Base-by-base conservation (phyloP, 2,329 filamentous ascomycete species). In the Talaromyces sp. region DNA sequence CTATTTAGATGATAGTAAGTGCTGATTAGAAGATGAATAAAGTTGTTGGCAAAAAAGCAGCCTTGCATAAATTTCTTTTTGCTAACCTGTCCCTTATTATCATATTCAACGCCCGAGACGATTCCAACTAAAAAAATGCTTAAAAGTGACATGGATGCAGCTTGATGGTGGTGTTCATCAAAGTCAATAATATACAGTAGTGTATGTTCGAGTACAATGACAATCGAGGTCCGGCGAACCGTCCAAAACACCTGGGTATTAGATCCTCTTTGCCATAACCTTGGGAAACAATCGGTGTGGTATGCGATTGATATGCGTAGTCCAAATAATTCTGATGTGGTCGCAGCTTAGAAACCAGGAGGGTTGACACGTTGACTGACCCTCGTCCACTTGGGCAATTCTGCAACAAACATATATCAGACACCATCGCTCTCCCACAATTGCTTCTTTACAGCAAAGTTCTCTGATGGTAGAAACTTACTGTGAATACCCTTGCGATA, bases 401-500 rank as follows among this genome's bases (percentile, higher is more conserved):
- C 91, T 93, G 72, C 67, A 52, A 66, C 27, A 31, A 31, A 22
- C 47, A 52, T 65, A 41, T 17, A 57, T 63, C 19, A 52, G 52
- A 56, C 19, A 37, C 5, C 19, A 15, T 52, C 8, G 5, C 2
- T 31, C 19, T 47, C 3, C 10, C 15, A 47, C 50, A 54, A n/a
- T 13, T 19, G 9, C 15, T 4, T n/a, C 15, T 19, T 17, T 33
- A 31, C 39, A 11, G 22, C 22, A 57, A 10, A 1, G 3, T 1
- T 25, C 1, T 7, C 27, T 3, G 50, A 2, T 7, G 15, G 31
- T 10, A 13, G 25, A n/a, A 64, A 87, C 92, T 73, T 85, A 97
- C 93, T 98, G 81, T 98, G 94, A 78, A 99, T 93, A 64, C 93
- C 92, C 87, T 99, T 99, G 77, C 95, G 86, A 79, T 98, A 99